A percentile compares a stretch with the other conserved stretches of the same genome.
phyloP scores from a whole-genome alignment of 179 eudicot species.

The Beta corolliflora region DNA sequence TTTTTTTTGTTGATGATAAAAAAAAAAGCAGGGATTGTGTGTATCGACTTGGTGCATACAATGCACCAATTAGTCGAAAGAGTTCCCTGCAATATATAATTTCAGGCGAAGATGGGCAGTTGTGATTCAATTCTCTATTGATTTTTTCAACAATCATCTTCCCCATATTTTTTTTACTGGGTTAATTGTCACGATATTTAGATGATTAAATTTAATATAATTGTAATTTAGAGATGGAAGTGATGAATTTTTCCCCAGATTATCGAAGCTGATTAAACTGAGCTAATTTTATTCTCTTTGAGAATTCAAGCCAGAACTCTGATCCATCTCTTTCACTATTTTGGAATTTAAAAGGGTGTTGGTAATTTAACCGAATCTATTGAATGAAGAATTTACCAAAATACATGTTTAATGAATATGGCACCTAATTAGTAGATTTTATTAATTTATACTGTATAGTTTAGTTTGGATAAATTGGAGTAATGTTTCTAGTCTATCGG shows the following conservation, averaged over 20 bases:
- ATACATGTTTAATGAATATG: too few species aligned
- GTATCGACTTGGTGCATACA: slow-evolving; percentile 34
- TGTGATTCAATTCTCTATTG: slow-evolving; percentile 34
- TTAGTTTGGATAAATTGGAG: too few species aligned
- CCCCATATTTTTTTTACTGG: slow-evolving; percentile 25
- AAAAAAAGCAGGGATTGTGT: slow-evolving; percentile 40
- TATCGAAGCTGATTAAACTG: slow-evolving; percentile 30
- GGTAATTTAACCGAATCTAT: neutral
- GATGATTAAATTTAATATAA: too few species aligned
- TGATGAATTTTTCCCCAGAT: slow-evolving; percentile 32
- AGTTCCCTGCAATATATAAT: slow-evolving; percentile 31
- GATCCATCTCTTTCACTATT: slow-evolving; percentile 21
- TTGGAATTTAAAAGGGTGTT: too few species aligned
- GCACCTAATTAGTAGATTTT: too few species aligned
- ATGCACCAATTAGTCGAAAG: slow-evolving; percentile 31
- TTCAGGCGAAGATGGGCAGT: slow-evolving; percentile 50
- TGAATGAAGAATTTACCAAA: too few species aligned
- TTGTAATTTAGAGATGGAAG: slow-evolving; percentile 1
- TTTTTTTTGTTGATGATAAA: too few species aligned
- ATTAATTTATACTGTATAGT: too few species aligned
- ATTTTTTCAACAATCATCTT: slow-evolving; percentile 49
- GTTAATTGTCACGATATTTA: too few species aligned
- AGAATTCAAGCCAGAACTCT: slow-evolving; percentile 27
- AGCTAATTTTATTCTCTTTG: slow-evolving; percentile 10
- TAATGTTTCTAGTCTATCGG: too few species aligned